Conservation (phyloP, 2,329 filamentous ascomycete genomes). For the Colletotrichum australisinense region DNA sequence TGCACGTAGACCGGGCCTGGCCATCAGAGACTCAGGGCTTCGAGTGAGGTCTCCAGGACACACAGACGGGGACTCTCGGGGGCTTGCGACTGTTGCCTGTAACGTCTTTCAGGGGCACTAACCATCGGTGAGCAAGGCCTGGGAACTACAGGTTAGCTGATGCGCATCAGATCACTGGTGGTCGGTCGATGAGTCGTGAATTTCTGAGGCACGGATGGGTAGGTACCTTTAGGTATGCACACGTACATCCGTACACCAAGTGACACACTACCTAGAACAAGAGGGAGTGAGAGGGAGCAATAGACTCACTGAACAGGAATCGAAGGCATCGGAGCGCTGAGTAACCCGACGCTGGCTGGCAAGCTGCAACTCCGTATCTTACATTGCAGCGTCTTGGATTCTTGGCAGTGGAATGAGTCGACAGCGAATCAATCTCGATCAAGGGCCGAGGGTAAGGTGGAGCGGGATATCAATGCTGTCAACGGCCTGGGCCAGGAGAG, state of each 20-base stretch:
- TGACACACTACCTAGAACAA: neutral
- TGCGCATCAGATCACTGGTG: neutral
- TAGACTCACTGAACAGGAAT: neutral
- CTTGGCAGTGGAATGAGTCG: conserved; percentile 13
- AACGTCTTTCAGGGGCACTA: neutral
- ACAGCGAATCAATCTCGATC: conserved; percentile 25
- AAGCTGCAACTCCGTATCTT: neutral
- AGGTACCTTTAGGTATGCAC: neutral
- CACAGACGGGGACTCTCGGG: neutral
- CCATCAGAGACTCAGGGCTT: conserved; percentile 2
- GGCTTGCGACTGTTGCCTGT: neutral
- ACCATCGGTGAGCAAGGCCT: neutral
- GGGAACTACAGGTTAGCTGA: neutral
- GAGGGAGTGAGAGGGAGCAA: neutral
- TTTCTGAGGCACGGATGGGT: neutral
- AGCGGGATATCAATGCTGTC: conserved; percentile 1
- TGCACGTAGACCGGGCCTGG: conserved; percentile 27
- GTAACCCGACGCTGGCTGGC: neutral
- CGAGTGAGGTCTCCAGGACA: neutral
- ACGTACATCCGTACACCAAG: no score
- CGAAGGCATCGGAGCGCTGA: neutral
- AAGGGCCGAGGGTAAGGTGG: neutral
- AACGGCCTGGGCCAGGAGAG: neutral
- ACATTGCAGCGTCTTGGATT: neutral
- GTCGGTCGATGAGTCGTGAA: neutral